Percentiles rank a stretch among this genome's conserved stretches.
These are phyloP conservation scores for Alternaria postmessia DNA, from an alignment of 2,329 filamentous ascomycete genomes.

Conservation along the genomic window DNA sequence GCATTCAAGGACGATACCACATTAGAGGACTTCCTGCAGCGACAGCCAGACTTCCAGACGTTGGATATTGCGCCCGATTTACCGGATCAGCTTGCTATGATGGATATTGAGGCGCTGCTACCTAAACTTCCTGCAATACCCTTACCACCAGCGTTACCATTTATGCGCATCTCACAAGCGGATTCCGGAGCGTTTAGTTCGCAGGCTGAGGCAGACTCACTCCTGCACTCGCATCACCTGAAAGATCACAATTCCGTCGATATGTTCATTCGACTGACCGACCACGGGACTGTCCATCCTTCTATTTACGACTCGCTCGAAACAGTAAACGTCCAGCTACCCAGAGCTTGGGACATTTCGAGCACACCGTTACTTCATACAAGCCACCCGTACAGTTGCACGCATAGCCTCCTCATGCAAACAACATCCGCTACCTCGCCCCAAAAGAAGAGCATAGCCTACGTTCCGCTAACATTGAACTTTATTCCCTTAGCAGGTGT, in stretches of 20 bases:
- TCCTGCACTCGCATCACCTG: constrained; percentile 58
- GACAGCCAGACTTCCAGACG: constrained; percentile 43
- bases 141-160: constrained; percentile 43
- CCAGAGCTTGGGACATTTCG: constrained; percentile 54
- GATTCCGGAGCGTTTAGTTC: constrained; percentile 50
- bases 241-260: constrained; percentile 78
- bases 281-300: constrained; percentile 75
- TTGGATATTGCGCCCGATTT: constrained; percentile 50
- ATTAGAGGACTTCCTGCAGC: constrained; percentile 52
- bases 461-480: constrained; percentile 78
- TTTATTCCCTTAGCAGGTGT: constrained; percentile 81
- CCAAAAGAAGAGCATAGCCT: constrained; percentile 46
- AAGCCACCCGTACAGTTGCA: constrained; percentile 77
- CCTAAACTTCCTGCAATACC: constrained; percentile 52
- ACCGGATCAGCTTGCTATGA: constrained; percentile 51
- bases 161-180: constrained; percentile 40
- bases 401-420: constrained; percentile 73
- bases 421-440: constrained; percentile 41
- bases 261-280: constrained; percentile 77
- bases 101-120: constrained; percentile 50
- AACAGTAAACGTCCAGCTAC: constrained; percentile 71
- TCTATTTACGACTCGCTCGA: constrained; percentile 87
- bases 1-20: constrained; percentile 42
- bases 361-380: constrained; percentile 66
- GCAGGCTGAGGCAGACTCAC: constrained; percentile 51